Base-by-base conservation (phyloP, 2,329 filamentous ascomycete species). In the Elsinoe arachidis region DNA sequence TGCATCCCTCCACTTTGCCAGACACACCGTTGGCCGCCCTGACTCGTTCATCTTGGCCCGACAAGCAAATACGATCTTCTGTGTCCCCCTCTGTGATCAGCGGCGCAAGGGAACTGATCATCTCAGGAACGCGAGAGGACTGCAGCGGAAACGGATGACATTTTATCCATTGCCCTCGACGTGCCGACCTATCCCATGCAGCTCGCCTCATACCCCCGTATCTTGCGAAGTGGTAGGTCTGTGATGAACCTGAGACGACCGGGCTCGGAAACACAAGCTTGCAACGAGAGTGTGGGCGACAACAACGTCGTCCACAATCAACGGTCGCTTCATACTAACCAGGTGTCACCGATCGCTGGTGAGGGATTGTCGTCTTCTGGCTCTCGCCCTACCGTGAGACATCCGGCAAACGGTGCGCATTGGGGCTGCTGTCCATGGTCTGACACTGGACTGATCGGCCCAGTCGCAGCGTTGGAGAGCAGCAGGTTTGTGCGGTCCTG, bases 401-500 rank as follows among this genome's bases (percentile, higher is more conserved):
- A 53, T 23, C 33, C 35, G 49, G 34, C 49, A 53, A 30, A 53
- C 49, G 49, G 49, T 53, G 33, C n/a, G 46, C 19, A 34, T 53
- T 53, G 26, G 49, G 49, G 49, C 19, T 26, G 17, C 34, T 53
- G 49, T 6, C 21, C 34, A 35, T 33, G 19, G 33, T 35, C 49
- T 51, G 46, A 51, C 46, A 21, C 35, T 39, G 26, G 49, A 53
- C 49, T 53, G 49, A 53, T 53, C 34, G 49, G 33, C 49, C 49
- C 49, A 53, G 19, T 35, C 38, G 49, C 49, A 39, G 37, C 33
- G 49, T 39, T 53, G 21, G 49, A 39, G 49, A 53, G 49, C 49
- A 39, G 49, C 49, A 53, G 49, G 49, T 53, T 53, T 53, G 49
- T 53, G 49, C 49, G 49, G 33, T 33, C 49, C 12, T 53, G 49